These are phyloP conservation scores for Botrytis elliptica DNA, from an alignment of 2,329 filamentous ascomycete genomes.

Conservation along the genomic window DNA sequence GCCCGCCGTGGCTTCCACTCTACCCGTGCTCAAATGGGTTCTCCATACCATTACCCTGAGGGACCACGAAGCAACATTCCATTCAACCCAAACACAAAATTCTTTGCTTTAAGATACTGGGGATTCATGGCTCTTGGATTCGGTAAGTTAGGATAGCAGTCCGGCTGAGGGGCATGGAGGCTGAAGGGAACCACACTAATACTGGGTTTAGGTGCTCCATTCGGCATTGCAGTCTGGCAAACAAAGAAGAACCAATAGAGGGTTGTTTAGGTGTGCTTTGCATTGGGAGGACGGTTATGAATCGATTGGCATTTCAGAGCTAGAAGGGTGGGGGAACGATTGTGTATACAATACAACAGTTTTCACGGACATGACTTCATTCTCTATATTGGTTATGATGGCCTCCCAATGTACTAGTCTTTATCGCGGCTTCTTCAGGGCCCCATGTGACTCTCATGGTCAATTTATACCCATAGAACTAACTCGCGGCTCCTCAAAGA, in stretches of 20 bases:
- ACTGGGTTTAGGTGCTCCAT: constrained; percentile 48
- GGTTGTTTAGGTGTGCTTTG: background rate
- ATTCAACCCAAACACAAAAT: constrained; percentile 91
- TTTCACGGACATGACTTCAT: constrained; percentile 14
- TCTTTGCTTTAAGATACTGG: constrained; percentile 84
- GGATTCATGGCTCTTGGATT: constrained; percentile 56
- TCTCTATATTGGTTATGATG: constrained; percentile 6
- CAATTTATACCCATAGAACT: background rate
- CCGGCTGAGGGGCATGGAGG: background rate
- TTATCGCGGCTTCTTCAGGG: background rate
- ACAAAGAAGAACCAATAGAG: constrained; percentile 42
- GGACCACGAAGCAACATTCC: constrained; percentile 92
- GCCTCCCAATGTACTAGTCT: background rate
- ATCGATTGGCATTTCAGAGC: constrained; percentile 26
- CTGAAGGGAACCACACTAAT: constrained; percentile 28
- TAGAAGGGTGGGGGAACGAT: constrained; percentile 22
- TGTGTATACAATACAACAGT: constrained; percentile 21
- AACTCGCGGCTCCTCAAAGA: background rate
- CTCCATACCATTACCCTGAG: constrained; percentile 98
- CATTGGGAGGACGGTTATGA: constrained; percentile 3
- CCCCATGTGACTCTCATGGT: background rate
- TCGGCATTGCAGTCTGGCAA: constrained; percentile 56
- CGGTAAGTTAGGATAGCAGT: constrained; percentile 46
- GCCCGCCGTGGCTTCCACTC: constrained; percentile 93
- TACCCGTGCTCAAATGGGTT: constrained; percentile 79